Conservation (phyloP, 1,284 basidiomycete genomes). For the Ganoderma boninense region DNA sequence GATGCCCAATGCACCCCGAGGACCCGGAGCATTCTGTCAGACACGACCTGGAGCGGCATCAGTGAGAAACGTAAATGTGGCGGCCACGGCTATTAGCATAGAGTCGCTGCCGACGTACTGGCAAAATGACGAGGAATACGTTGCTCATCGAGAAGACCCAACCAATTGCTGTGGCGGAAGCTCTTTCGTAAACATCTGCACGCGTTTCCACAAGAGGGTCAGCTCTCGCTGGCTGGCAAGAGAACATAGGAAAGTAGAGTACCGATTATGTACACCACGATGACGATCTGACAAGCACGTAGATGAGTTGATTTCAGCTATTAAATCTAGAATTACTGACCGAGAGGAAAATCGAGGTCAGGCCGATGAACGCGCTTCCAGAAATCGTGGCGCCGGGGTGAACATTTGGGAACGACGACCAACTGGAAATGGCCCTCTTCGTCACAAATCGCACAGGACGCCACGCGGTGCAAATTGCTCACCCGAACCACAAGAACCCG, state of each 20-base stretch:
- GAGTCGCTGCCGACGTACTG: background rate
- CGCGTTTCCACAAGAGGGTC: background rate
- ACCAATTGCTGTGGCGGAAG: slow-evolving; percentile 4
- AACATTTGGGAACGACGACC: slow-evolving; percentile 23
- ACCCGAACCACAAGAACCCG: slow-evolving; percentile 31
- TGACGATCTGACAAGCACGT: slow-evolving; percentile 11
- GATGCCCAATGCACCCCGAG: slow-evolving; percentile 17
- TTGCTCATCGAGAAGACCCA: slow-evolving; percentile 1
- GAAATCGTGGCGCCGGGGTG: slow-evolving; percentile 18
- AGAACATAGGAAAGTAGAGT: background rate
- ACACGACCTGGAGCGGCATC: slow-evolving; percentile 9
- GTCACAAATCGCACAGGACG: background rate
- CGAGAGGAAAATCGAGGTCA: slow-evolving; percentile 19
- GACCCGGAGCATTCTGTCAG: slow-evolving; percentile 10
- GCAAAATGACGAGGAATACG: slow-evolving; percentile 3
- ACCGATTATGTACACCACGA: slow-evolving; percentile 27
- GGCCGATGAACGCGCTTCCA: slow-evolving; percentile 14
- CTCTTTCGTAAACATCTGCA: slow-evolving; percentile 12
- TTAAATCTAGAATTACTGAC: slow-evolving; percentile 10
- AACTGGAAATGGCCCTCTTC: slow-evolving; percentile 9
- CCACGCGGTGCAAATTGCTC: background rate
- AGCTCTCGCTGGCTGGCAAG: background rate
- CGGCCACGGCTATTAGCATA: background rate
- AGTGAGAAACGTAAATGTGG: background rate
- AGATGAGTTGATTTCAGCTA: background rate